A percentile compares a stretch with the other conserved stretches of the same genome.
Evolutionary conservation across 768 basidiomycete species (phyloP).

Genomic region (Ramaria sp.): DNA sequence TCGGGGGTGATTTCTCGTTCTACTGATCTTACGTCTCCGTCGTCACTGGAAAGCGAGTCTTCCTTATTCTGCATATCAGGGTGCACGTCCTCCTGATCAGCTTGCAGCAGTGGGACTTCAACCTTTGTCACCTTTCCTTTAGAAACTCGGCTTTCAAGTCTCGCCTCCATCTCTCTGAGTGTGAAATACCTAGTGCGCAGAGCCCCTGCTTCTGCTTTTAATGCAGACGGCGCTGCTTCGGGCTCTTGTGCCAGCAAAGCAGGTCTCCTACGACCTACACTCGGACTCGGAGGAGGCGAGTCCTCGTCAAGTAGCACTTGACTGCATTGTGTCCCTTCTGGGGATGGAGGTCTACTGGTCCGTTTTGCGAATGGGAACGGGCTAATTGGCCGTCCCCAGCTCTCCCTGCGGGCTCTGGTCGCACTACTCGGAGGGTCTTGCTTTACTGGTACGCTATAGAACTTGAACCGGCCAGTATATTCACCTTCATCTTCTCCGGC

Average conservation of each 20-base stretch:
- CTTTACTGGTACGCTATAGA: conserved; percentile 49
- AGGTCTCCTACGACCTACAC: neutral
- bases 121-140: neutral
- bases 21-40: neutral
- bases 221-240: neutral
- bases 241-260: neutral
- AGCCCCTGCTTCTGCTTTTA: neutral
- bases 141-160: neutral
- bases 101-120: neutral
- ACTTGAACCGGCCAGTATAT: conserved; percentile 55
- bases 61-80: conserved; percentile 12
- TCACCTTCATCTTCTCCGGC: conserved; percentile 39
- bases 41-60: neutral
- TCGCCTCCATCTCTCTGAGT: conserved; percentile 3
- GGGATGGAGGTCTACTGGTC: neutral
- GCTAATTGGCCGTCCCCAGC: conserved; percentile 63
- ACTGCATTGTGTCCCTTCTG: neutral
- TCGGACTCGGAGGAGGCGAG: neutral
- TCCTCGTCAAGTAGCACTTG: neutral
- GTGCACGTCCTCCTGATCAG: conserved; percentile 11
- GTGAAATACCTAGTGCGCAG: neutral
- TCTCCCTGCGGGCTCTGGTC: conserved; percentile 36
- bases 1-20: neutral
- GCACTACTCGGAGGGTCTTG: conserved; percentile 51
- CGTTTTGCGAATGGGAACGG: conserved; percentile 25